Conservation (phyloP, 768 basidiomycete species). For the Boletus coccyginus region DNA sequence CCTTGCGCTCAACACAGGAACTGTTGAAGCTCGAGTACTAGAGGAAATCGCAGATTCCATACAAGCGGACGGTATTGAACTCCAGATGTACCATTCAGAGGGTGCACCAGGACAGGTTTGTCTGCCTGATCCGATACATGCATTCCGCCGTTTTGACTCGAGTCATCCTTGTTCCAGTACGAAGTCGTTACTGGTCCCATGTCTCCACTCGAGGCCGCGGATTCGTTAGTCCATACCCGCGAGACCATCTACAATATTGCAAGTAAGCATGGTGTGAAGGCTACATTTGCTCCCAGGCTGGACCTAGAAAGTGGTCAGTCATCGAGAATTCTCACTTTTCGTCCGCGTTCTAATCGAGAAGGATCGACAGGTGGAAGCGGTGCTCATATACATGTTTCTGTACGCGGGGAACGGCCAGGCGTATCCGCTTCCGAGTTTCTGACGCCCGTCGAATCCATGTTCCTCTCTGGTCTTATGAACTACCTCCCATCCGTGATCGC, state of each 20-base stretch:
- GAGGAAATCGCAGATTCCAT: slow-evolving; percentile 59
- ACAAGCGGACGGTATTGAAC: slow-evolving; percentile 47
- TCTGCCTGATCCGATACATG: not conserved
- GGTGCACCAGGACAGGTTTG: slow-evolving; percentile 66
- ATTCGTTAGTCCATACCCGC: slow-evolving; percentile 63
- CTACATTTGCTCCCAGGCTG: slow-evolving; percentile 64
- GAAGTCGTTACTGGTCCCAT: slow-evolving; percentile 70
- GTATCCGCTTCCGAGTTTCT: slow-evolving; percentile 29
- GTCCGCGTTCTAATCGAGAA: not conserved
- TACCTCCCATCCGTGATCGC: slow-evolving; percentile 57
- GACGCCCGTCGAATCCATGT: slow-evolving; percentile 49
- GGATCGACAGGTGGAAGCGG: slow-evolving; percentile 45
- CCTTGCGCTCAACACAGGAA: slow-evolving; percentile 40
- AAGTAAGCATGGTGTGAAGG: slow-evolving; percentile 57
- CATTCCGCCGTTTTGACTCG: not conserved
- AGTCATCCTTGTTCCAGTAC: slow-evolving; percentile 36
- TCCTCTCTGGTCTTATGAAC: slow-evolving; percentile 57
- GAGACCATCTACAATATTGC: slow-evolving; percentile 68
- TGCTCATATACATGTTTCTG: slow-evolving; percentile 64
- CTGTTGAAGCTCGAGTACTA: slow-evolving; percentile 42
- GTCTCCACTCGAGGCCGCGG: slow-evolving; percentile 61
- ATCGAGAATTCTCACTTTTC: not conserved
- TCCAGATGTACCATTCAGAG: slow-evolving; percentile 70
- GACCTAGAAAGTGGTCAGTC: slow-evolving; percentile 37
- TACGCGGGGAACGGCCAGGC: slow-evolving; percentile 36